Percentiles rank a stretch among this genome's conserved stretches.
Conservation (phyloP, 2,329 filamentous ascomycete species). For the Dryadomyces sulphureus region DNA sequence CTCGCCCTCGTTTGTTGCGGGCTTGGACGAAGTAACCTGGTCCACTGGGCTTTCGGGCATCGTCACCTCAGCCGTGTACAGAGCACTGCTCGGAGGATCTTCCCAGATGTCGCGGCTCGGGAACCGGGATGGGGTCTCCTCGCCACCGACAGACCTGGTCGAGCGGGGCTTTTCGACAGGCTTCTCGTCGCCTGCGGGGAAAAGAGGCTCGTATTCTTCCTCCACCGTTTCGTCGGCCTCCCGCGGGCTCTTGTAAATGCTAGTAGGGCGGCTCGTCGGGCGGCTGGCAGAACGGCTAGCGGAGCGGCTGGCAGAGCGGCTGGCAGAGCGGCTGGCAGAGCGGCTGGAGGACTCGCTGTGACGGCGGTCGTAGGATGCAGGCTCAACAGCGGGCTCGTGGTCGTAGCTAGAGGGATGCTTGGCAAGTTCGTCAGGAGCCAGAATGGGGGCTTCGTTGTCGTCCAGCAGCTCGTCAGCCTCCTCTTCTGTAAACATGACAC, state of each 20-base stretch:
- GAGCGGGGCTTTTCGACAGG: conserved; percentile 22
- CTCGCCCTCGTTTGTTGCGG: conserved; percentile 26
- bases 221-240: conserved; percentile 45
- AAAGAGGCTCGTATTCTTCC: conserved; percentile 88
- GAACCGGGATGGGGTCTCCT: conserved; percentile 53
- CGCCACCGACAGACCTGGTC: conserved; percentile 27
- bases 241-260: conserved; percentile 40
- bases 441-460: conserved; percentile 59
- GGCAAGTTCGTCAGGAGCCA: conserved; percentile 75
- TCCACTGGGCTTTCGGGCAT: conserved; percentile 48
- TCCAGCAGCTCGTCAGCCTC: conserved; percentile 29
- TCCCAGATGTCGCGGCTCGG: conserved; percentile 97
- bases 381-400: conserved; percentile 70
- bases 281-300: conserved; percentile 22
- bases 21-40: conserved; percentile 11
- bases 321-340: conserved; percentile 19
- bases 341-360: conserved; percentile 24
- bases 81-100: conserved; percentile 75
- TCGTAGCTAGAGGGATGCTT: conserved; percentile 56
- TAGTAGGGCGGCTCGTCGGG: conserved; percentile 35
- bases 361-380: conserved; percentile 44
- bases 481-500: conserved; percentile 28
- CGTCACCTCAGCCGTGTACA: conserved; percentile 67
- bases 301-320: conserved; percentile 24
- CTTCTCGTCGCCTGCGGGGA: conserved; percentile 60